Evolutionary conservation across 768 basidiomycete species (phyloP), one percentile per base, ranked within the genome.

Genomic region (Lentinula guzmanii): DNA sequence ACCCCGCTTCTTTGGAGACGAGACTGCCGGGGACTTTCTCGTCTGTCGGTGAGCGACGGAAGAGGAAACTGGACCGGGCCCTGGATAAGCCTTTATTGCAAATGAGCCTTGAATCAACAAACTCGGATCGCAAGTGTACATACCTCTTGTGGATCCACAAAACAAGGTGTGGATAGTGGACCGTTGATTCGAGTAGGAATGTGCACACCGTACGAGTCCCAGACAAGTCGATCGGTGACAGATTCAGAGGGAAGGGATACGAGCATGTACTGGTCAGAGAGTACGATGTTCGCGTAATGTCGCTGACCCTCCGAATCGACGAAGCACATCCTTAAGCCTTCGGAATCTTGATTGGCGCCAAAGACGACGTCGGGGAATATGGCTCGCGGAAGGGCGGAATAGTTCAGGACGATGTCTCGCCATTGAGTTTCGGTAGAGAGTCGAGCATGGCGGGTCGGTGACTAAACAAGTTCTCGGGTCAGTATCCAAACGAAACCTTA

Each of bases 261-360:
- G 8, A 54, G 53, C 53, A 54, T 54, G 53, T 54, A 54, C 53
- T 39, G n/a, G 18, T 54, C 53, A 6, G 53, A 54, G 4, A 54
- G 34, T 13, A 37, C 53, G 11, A 54, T 54, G n/a, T 37, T 5
- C n/a, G 53, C n/a, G 35, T 24, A 39, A 21, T 18, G 33, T 16
- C 34, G 18, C 18, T 24, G 2, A 10, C 53, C 34, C 5, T 41
- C 34, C 0, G 37, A 39, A 54, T 54, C 18, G 3, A 21, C 0
- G 37, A 54, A 54, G n/a, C 53, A 54, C n/a, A 54, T 15, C 34
- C 53, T 10, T 0, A 9, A 3, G 11, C 35, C n/a, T 2, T 9
- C 15, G 5, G 34, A 41, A 18, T 18, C 37, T 10, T 39, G 53
- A 9, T 18, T 15, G n/a, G 13, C 31, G 3, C 18, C 5, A 1